phyloP scores from a whole-genome alignment of 768 basidiomycete genomes.

The Gloeophyllum trabeum region DNA sequence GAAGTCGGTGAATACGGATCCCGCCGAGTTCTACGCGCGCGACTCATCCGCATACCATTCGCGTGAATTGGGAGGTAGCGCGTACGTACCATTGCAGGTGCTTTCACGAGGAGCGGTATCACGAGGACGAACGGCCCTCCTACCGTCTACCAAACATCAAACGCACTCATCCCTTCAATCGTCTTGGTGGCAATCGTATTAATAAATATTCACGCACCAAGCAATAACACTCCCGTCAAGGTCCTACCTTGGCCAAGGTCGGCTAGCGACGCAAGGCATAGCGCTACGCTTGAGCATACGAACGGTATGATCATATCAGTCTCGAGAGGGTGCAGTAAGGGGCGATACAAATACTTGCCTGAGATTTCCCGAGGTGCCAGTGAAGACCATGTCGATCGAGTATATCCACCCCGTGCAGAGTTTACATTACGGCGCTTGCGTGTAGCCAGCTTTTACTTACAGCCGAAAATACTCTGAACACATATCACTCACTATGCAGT shows the following conservation, averaged over 20 bases:
- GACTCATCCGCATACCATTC: too few relatives aligned
- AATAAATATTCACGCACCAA: conserved; percentile 48
- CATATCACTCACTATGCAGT: conserved; percentile 48
- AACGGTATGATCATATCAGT: not conserved
- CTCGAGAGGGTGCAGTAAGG: not conserved
- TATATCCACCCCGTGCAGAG: conserved; percentile 47
- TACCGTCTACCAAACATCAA: conserved; percentile 52
- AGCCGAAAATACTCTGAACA: too few relatives aligned
- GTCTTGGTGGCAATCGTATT: too few relatives aligned
- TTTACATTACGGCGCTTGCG: too few relatives aligned
- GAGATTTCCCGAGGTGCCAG: conserved; percentile 48
- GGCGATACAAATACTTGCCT: conserved; percentile 20
- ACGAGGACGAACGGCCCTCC: conserved; percentile 48
- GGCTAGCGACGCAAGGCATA: conserved; percentile 41
- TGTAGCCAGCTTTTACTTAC: too few relatives aligned
- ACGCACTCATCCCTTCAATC: conserved; percentile 41
- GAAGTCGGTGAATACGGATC: conserved; percentile 44
- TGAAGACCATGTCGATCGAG: conserved; percentile 48
- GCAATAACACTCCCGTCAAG: conserved; percentile 39
- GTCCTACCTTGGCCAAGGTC: conserved; percentile 35
- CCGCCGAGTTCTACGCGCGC: conserved; percentile 38
- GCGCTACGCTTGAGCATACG: conserved; percentile 41
- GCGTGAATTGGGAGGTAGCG: too few relatives aligned
- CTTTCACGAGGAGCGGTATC: conserved; percentile 42
- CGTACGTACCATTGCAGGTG: conserved; percentile 35